A percentile compares a stretch with the other conserved stretches of the same genome.
phyloP scores from a whole-genome alignment of 768 basidiomycete species.

The Hericium coralloides region DNA sequence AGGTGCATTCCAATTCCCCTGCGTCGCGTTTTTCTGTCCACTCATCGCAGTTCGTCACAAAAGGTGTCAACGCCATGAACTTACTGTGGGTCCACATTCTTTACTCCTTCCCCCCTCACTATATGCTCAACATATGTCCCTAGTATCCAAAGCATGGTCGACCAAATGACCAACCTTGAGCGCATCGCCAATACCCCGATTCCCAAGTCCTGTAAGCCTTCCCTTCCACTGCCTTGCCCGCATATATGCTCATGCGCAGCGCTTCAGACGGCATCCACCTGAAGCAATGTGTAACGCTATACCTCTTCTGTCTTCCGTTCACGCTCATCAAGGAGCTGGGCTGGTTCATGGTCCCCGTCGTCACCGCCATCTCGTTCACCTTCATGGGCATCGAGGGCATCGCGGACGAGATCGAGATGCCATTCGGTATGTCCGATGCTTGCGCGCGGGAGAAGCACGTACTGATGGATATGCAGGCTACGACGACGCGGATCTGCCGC shows the following conservation, averaged over 20 bases:
- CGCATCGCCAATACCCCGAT: conserved; percentile 86
- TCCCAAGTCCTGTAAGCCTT: conserved; percentile 55
- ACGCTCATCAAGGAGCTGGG: conserved; percentile 76
- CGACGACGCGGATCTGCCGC: conserved; percentile 62
- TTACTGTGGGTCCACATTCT: conserved; percentile 36
- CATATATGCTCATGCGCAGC: neutral
- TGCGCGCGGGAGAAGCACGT: neutral
- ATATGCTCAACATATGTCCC: neutral
- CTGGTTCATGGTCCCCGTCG: conserved; percentile 78
- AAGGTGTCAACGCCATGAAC: conserved; percentile 73
- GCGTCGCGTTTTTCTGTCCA: neutral
- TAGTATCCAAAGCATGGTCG: conserved; percentile 75
- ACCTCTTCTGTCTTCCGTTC: conserved; percentile 86
- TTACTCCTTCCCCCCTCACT: neutral
- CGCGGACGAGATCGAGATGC: conserved; percentile 91
- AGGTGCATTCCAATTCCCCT: conserved; percentile 31
- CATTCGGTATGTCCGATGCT: conserved; percentile 54
- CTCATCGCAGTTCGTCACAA: conserved; percentile 1
- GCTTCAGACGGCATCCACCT: conserved; percentile 76
- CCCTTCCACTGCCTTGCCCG: neutral
- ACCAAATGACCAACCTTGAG: conserved; percentile 82
- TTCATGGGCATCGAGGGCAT: conserved; percentile 96
- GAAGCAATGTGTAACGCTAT: conserved; percentile 91
- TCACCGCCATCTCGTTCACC: conserved; percentile 82
- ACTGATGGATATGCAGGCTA: conserved; percentile 2